Percentiles rank a stretch among this genome's conserved stretches.
Conservation (phyloP, 2,329 filamentous ascomycete species). For the Phyllachora maydis region DNA sequence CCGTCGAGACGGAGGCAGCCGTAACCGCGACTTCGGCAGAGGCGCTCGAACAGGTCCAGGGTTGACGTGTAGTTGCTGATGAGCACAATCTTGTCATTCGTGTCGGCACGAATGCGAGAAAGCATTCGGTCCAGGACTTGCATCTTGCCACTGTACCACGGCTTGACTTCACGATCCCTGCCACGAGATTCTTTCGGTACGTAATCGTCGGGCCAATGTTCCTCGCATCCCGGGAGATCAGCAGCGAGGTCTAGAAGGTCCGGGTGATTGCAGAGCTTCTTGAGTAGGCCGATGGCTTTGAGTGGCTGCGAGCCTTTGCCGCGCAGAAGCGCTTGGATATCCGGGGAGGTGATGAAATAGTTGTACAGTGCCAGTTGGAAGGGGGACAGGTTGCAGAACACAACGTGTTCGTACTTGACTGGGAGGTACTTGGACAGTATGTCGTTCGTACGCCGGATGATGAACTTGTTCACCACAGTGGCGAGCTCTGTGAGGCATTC, state of each 20-base stretch:
- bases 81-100: slow-evolving; percentile 96
- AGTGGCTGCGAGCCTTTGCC: slow-evolving; percentile 92
- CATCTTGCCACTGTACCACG: slow-evolving; percentile 98
- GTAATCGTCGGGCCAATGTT: slow-evolving; percentile 67
- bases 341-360: slow-evolving; percentile 87
- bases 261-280: slow-evolving; percentile 96
- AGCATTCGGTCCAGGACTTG: slow-evolving; percentile 96
- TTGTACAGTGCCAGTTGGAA: slow-evolving; percentile 93
- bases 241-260: slow-evolving; percentile 68
- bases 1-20: slow-evolving; percentile 81
- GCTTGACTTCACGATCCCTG: slow-evolving; percentile 76
- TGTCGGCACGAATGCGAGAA: slow-evolving; percentile 82
- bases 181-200: slow-evolving; percentile 74
- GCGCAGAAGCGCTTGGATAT: slow-evolving; percentile 76
- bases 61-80: slow-evolving; percentile 98
- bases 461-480: slow-evolving; percentile 85
- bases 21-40: slow-evolving; percentile 72
- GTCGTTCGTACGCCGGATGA: slow-evolving; percentile 93
- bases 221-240: slow-evolving; percentile 74
- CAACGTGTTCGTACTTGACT: slow-evolving; percentile 97
- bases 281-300: slow-evolving; percentile 89
- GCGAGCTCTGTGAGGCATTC: slow-evolving; percentile 67
- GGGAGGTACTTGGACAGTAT: slow-evolving; percentile 94
- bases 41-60: slow-evolving; percentile 76
- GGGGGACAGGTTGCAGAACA: slow-evolving; percentile 85